A percentile compares a stretch with the other conserved stretches of the same genome.
These are phyloP conservation scores for Geosmithia morbida DNA, from an alignment of 2,329 filamentous ascomycete species.

Conservation along the genomic window DNA sequence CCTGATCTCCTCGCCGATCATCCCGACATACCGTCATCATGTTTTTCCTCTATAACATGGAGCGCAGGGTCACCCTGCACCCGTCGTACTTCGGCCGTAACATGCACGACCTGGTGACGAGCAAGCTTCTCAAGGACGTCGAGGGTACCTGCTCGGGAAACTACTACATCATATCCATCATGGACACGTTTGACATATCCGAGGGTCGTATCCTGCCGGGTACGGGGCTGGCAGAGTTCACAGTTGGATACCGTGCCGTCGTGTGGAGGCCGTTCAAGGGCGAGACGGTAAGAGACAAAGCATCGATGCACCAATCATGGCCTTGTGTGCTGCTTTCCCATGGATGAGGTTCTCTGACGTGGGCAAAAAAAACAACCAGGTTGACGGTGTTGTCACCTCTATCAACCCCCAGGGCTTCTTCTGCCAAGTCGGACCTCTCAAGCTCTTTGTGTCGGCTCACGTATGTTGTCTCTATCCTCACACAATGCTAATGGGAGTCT, in stretches of 20 bases:
- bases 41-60: constrained; percentile 98
- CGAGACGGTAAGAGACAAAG: constrained; percentile 60
- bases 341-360: constrained; percentile 1
- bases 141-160: constrained; percentile 91
- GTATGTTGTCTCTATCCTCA: constrained; percentile 34
- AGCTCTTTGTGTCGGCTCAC: constrained; percentile 68
- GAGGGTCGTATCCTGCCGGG: constrained; percentile 86
- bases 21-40: constrained; percentile 33
- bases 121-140: constrained; percentile 80
- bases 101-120: constrained; percentile 81
- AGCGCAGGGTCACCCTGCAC: constrained; percentile 87
- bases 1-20: background rate
- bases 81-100: constrained; percentile 94
- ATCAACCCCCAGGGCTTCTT: constrained; percentile 92
- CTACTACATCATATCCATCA: constrained; percentile 96
- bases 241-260: constrained; percentile 85
- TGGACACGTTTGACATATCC: constrained; percentile 91
- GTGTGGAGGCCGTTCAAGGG: constrained; percentile 97
- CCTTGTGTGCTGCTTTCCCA: background rate
- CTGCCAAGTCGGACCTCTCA: constrained; percentile 63
- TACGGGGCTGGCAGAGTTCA: constrained; percentile 86
- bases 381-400: constrained; percentile 85
- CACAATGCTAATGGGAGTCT: background rate
- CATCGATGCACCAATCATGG: background rate
- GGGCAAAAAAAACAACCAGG: constrained; percentile 35